phyloP scores from a whole-genome alignment of 805 yeast species.

The Candida maesae region DNA sequence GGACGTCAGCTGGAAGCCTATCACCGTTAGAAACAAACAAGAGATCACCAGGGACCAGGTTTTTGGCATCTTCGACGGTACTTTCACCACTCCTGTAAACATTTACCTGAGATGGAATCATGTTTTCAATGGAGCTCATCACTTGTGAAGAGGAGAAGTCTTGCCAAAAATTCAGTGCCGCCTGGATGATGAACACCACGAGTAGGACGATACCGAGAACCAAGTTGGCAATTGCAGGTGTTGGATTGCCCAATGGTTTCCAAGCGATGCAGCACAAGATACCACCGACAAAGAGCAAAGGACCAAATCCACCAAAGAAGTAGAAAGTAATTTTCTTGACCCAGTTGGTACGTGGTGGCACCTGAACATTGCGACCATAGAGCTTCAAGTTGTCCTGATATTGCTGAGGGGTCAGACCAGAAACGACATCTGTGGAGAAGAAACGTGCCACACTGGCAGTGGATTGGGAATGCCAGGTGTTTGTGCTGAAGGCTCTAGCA shows the following conservation, averaged over 20 bases:
- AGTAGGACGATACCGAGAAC: conserved; percentile 40
- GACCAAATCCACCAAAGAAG: conserved; percentile 48
- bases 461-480: conserved; percentile 31
- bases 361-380: conserved; percentile 36
- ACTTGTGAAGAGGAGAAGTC: conserved; percentile 45
- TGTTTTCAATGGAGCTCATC: conserved; percentile 42
- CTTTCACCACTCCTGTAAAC: conserved; percentile 35
- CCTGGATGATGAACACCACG: conserved; percentile 39
- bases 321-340: conserved; percentile 34
- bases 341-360: conserved; percentile 35
- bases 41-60: conserved; percentile 44
- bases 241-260: conserved; percentile 46
- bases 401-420: conserved; percentile 26
- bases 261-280: conserved; percentile 40
- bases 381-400: conserved; percentile 8
- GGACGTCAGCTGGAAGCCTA: conserved; percentile 45
- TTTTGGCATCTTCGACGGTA: conserved; percentile 29
- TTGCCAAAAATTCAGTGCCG: conserved; percentile 42
- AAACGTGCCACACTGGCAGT: conserved; percentile 24
- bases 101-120: conserved; percentile 39
- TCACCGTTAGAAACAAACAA: conserved; percentile 35
- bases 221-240: conserved; percentile 39
- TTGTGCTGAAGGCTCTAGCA: conserved; percentile 26
- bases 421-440: conserved; percentile 21
- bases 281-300: conserved; percentile 39